phyloP scores from a whole-genome alignment of 2,329 filamentous ascomycete genomes.

The Paramyrothecium roridum region DNA sequence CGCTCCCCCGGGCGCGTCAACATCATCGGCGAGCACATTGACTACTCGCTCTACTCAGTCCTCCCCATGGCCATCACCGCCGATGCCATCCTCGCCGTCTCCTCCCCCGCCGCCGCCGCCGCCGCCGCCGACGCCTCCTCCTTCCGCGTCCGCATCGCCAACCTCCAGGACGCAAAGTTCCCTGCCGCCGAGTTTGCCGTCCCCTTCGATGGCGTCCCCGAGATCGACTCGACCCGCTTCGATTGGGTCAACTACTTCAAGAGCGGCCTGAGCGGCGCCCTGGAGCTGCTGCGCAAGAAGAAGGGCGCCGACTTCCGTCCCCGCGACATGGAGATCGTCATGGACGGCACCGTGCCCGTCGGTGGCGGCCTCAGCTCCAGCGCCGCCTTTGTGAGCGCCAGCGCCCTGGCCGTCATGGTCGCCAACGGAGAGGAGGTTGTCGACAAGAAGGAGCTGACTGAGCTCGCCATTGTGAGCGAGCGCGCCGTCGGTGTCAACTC shows the following conservation, averaged over 20 bases:
- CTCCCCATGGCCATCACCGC: constrained; percentile 93
- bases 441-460: constrained; percentile 87
- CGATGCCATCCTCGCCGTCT: constrained; percentile 85
- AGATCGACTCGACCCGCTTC: constrained; percentile 79
- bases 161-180: constrained; percentile 75
- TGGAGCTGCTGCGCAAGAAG: constrained; percentile 72
- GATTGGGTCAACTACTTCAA: constrained; percentile 99
- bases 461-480: constrained; percentile 92
- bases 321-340: constrained; percentile 76
- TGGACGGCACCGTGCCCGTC: constrained; percentile 88
- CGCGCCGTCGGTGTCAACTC: constrained; percentile 94
- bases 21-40: constrained; percentile 98
- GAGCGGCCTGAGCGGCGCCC: constrained; percentile 78
- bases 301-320: constrained; percentile 60
- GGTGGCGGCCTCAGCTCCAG: constrained; percentile 92
- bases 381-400: constrained; percentile 89
- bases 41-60: constrained; percentile 96
- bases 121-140: constrained; percentile 45
- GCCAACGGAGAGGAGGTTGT: constrained; percentile 77
- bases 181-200: constrained; percentile 72
- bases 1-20: constrained; percentile 94
- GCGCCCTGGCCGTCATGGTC: constrained; percentile 80
- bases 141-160: constrained; percentile 73
- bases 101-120: constrained; percentile 45
- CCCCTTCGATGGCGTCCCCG: constrained; percentile 57